These are phyloP conservation scores for Blumeria hordei DNA, from an alignment of 2,329 filamentous ascomycete species.

Conservation along the genomic window DNA sequence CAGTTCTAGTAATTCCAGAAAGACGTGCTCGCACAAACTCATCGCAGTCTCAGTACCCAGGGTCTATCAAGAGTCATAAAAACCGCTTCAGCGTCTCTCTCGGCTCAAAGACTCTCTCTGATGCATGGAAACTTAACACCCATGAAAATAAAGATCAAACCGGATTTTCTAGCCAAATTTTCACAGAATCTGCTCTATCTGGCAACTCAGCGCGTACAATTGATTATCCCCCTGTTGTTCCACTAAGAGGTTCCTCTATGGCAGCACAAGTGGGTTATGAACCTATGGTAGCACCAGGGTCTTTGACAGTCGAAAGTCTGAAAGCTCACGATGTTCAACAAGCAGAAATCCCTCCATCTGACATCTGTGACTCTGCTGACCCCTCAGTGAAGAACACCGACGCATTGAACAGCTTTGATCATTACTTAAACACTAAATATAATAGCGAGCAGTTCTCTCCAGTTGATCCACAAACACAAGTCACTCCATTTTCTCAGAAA, in stretches of 20 bases:
- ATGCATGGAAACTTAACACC: slow-evolving; percentile 20
- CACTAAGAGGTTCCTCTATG: slow-evolving; percentile 31
- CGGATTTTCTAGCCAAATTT: slow-evolving; percentile 6
- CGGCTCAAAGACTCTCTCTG: slow-evolving; percentile 22
- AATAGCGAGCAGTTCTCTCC: slow-evolving; percentile 29
- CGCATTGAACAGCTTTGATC: neutral
- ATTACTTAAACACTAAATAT: slow-evolving; percentile 16
- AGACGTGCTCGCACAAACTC: slow-evolving; percentile 26
- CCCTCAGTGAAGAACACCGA: neutral
- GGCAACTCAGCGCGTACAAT: slow-evolving; percentile 23
- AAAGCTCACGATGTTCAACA: slow-evolving; percentile 24
- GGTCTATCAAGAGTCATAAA: slow-evolving; percentile 34
- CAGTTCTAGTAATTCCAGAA: slow-evolving; percentile 36
- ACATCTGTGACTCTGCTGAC: neutral
- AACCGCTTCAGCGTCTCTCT: slow-evolving; percentile 29
- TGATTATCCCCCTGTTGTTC: slow-evolving; percentile 33
- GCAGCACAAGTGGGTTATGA: slow-evolving; percentile 31
- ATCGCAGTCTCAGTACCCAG: slow-evolving; percentile 27
- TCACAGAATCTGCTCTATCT: slow-evolving; percentile 14
- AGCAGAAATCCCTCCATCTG: slow-evolving; percentile 4
- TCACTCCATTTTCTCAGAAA: slow-evolving; percentile 35
- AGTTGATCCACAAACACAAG: slow-evolving; percentile 27
- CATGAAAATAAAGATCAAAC: slow-evolving; percentile 18
- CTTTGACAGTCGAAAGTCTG: slow-evolving; percentile 32
- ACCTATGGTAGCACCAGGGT: slow-evolving; percentile 27